Conservation (phyloP, 2,329 filamentous ascomycete species). For the Paecilomyces fulvus region DNA sequence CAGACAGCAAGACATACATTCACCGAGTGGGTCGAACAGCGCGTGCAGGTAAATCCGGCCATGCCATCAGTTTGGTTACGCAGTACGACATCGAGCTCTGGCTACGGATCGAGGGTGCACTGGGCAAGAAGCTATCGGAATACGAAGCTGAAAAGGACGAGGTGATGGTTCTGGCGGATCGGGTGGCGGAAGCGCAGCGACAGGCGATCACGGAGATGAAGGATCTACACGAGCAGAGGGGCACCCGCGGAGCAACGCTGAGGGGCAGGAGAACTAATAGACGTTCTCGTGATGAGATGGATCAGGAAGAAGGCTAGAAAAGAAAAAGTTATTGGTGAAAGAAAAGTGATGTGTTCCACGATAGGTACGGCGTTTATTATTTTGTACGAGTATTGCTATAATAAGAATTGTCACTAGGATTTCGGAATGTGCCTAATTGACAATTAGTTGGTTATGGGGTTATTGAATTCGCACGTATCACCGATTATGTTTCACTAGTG, state of each 20-base stretch:
- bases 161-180: conserved; percentile 69
- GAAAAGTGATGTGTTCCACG: background rate
- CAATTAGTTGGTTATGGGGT: background rate
- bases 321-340: background rate
- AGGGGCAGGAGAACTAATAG: conserved; percentile 47
- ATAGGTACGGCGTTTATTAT: background rate
- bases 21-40: conserved; percentile 85
- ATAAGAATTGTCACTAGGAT: background rate
- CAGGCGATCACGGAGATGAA: conserved; percentile 77
- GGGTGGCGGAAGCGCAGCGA: conserved; percentile 76
- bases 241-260: conserved; percentile 38
- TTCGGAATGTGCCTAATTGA: background rate
- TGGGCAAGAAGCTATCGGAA: conserved; percentile 67
- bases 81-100: conserved; percentile 83
- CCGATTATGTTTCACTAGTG: background rate
- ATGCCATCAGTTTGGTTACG: conserved; percentile 72
- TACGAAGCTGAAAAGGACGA: conserved; percentile 69
- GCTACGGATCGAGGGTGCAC: conserved; percentile 69
- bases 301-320: conserved; percentile 60
- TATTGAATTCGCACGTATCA: background rate
- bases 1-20: conserved; percentile 83
- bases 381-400: background rate
- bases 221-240: conserved; percentile 60
- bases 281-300: conserved; percentile 58
- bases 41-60: conserved; percentile 73